A percentile compares a stretch with the other conserved stretches of the same genome.
phyloP scores from a whole-genome alignment of 2,329 filamentous ascomycete genomes.

The Fusarium xyrophilum region DNA sequence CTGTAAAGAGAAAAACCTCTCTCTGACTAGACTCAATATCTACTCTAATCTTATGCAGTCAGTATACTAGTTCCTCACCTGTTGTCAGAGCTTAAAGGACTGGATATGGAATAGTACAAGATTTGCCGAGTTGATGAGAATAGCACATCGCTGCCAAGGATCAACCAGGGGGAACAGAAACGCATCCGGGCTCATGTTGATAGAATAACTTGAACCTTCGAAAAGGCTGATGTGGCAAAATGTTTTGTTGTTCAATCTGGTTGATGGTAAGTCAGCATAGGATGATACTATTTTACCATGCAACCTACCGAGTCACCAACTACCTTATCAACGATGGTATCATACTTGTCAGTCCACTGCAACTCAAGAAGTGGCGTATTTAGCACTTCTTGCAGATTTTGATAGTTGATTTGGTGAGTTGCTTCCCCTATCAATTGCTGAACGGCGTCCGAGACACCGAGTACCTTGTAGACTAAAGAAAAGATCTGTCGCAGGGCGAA shows the following conservation, averaged over 20 bases:
- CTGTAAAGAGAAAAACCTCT: too few species aligned
- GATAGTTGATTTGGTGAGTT: accelerated
- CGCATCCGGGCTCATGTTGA: not conserved
- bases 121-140: not conserved
- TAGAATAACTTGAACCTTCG: not conserved
- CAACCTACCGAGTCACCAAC: not conserved
- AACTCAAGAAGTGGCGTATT: not conserved
- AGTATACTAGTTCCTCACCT: too few species aligned
- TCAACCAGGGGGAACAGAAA: not conserved
- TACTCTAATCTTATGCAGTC: too few species aligned
- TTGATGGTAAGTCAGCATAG: not conserved
- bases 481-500: accelerated
- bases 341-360: accelerated
- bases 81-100: not conserved
- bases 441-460: not conserved
- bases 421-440: not conserved
- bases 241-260: not conserved
- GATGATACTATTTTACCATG: accelerated
- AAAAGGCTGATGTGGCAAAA: not conserved
- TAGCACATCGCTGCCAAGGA: not conserved
- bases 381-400: not conserved
- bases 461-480: not conserved
- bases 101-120: not conserved
- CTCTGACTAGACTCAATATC: too few species aligned
- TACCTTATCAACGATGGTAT: not conserved